Conservation (phyloP, 225 moss, liverwort and hornwort genomes). For the Climacium dendroides region DNA sequence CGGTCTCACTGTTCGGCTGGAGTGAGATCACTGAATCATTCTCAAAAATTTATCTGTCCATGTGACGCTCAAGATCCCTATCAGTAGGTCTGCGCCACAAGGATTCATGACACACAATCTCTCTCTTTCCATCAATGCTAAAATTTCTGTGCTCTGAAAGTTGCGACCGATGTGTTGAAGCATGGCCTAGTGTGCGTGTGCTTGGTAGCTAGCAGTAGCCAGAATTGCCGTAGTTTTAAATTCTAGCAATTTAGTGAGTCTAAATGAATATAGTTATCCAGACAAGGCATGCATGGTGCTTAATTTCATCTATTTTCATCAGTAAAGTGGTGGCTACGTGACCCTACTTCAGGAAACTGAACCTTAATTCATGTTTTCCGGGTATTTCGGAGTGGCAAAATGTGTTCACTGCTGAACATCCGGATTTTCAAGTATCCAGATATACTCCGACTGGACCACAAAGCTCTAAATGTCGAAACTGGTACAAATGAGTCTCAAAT, state of each 20-base stretch:
- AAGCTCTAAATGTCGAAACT: neutral
- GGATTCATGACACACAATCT: neutral
- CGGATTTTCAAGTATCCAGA: too few species aligned
- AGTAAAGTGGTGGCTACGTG: neutral
- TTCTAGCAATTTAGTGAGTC: too few species aligned
- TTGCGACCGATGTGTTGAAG: neutral
- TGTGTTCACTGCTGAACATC: neutral
- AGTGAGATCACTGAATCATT: neutral
- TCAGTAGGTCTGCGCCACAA: neutral
- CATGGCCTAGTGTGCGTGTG: too few species aligned
- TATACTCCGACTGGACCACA: neutral
- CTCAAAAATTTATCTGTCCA: neutral
- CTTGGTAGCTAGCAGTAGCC: neutral
- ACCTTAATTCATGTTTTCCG: too few species aligned
- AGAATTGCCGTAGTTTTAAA: too few species aligned
- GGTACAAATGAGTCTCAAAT: neutral
- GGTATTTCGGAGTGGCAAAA: neutral
- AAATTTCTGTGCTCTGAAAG: neutral
- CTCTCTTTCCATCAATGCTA: neutral
- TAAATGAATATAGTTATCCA: too few species aligned
- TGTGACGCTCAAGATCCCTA: neutral
- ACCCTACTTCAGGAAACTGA: neutral
- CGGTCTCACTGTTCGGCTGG: too few species aligned
- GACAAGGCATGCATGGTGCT: neutral
- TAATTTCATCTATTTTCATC: neutral